Conservation (phyloP, 495 filamentous ascomycete genomes). For the Xylaria curta region DNA sequence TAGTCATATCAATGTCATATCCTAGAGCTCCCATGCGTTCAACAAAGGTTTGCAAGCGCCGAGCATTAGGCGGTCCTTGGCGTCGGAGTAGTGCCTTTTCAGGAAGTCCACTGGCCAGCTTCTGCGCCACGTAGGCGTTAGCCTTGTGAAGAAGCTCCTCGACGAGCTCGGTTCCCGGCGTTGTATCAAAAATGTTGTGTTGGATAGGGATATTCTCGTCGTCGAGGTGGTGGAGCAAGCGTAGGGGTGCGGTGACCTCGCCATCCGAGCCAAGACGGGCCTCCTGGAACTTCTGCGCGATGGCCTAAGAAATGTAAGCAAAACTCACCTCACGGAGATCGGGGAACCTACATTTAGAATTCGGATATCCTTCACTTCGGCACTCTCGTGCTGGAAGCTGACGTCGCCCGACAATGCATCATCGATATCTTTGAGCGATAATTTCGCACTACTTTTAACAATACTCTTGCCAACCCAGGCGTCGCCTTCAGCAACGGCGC, state of each 20-base stretch:
- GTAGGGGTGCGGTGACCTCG: constrained; percentile 79
- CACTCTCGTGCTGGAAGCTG: constrained; percentile 63
- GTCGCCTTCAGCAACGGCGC: constrained; percentile 77
- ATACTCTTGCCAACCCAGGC: constrained; percentile 94
- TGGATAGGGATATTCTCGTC: constrained; percentile 98
- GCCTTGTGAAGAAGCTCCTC: constrained; percentile 94
- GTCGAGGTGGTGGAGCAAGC: constrained; percentile 91
- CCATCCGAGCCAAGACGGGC: constrained; percentile 79
- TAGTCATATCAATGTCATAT: constrained; percentile 84
- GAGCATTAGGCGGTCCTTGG: constrained; percentile 81
- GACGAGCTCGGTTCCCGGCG: constrained; percentile 86
- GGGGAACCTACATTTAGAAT: constrained; percentile 71
- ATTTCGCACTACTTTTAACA: constrained; percentile 85
- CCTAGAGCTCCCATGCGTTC: constrained; percentile 92
- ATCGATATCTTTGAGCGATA: constrained; percentile 86
- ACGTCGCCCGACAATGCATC: constrained; percentile 69
- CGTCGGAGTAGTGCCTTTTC: constrained; percentile 93
- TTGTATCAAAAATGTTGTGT: constrained; percentile 93
- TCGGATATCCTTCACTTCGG: constrained; percentile 72
- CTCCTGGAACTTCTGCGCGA: constrained; percentile 88
- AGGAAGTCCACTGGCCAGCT: constrained; percentile 76
- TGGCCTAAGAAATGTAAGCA: constrained; percentile 57
- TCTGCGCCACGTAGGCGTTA: constrained; percentile 87
- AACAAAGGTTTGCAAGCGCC: constrained; percentile 86
- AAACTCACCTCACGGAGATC: constrained; percentile 23